Base-by-base conservation (phyloP, 371 early-diverging fungal genomes). In the Zychaea mexicana region DNA sequence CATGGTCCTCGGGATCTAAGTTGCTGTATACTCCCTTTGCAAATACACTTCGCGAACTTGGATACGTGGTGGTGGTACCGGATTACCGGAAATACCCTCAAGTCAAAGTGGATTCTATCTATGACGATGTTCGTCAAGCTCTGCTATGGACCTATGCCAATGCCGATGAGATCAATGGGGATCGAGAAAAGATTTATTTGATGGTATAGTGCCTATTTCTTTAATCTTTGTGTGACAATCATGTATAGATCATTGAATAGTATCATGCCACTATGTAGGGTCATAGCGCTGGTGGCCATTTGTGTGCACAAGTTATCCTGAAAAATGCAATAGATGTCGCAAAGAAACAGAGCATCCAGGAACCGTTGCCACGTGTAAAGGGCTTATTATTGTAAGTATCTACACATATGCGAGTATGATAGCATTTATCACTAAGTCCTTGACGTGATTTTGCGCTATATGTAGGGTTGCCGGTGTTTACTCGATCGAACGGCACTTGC, bases 11-110 rank as follows among this genome's bases (percentile, higher is more conserved):
- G 42, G 90, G 90, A 17, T 73, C 76, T 19, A 89, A 86, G 53
- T 60, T 71, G 30, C 58, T 85, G 33, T 93, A 93, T 61, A 77
- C 79, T 1, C 79, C 90, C 12, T 66, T 92, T 26, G 92, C 90
- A 6, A 78, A 85, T 36, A 87, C 85, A 0, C 64, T 93, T 19
- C 79, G 84, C 36, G 76, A 81, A 27, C 72, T 84, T 64, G 92
- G 92, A 3, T 90, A 90, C 64, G 77, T 88, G 13, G 90, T 90
- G 0, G 81, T 92, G 21, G 78, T 92, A n/a, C 91, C 92, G 19
- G 85, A 91, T 61, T 92, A 92, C 69, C 76, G 86, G 7, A 81
- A 89, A 66, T 90, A 80, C 61, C 92, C 93, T 4, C 46, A 73
- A 45, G 92, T 84, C 21, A 80, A 71, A 28, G 65, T 84, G 19